These are phyloP conservation scores for Trametes punicea DNA, from an alignment of 768 basidiomycete genomes.

Conservation along the genomic window DNA sequence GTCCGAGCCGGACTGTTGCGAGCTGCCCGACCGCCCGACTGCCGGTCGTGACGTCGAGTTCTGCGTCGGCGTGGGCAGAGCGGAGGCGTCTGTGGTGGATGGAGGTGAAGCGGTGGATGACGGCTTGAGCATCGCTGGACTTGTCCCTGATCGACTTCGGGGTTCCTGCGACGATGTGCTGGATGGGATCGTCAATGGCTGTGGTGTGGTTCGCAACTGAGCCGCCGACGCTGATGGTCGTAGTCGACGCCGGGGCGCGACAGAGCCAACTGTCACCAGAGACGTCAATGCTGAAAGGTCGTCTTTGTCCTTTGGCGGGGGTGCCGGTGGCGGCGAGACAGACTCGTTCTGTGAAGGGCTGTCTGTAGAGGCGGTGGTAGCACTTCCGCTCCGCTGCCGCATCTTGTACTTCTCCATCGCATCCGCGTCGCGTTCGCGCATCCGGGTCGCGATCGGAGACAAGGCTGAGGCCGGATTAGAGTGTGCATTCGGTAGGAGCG, in stretches of 20 bases:
- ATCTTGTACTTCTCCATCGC: constrained; percentile 85
- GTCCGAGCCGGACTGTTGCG: constrained; percentile 25
- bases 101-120: constrained; percentile 37
- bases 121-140: constrained; percentile 48
- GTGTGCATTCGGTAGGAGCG: constrained; percentile 28
- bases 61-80: constrained; percentile 36
- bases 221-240: constrained; percentile 78
- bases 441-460: constrained; percentile 75
- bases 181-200: constrained; percentile 32
- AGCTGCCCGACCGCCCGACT: constrained; percentile 42
- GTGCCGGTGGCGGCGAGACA: constrained; percentile 44
- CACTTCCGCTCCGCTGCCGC: constrained; percentile 80
- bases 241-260: constrained; percentile 55
- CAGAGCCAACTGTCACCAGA: constrained; percentile 48
- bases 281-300: constrained; percentile 36
- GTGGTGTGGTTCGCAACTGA: constrained; percentile 59
- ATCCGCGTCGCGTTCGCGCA: constrained; percentile 81
- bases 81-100: constrained; percentile 9
- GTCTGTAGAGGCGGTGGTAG: constrained; percentile 69
- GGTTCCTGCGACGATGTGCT: constrained; percentile 34
- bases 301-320: constrained; percentile 49
- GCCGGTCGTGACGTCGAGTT: constrained; percentile 34
- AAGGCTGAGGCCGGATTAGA: constrained; percentile 45
- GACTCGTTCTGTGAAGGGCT: constrained; percentile 61
- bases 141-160: constrained; percentile 66